phyloP scores from a whole-genome alignment of 2,329 filamentous ascomycete species.

The Drechslerella dactyloides region DNA sequence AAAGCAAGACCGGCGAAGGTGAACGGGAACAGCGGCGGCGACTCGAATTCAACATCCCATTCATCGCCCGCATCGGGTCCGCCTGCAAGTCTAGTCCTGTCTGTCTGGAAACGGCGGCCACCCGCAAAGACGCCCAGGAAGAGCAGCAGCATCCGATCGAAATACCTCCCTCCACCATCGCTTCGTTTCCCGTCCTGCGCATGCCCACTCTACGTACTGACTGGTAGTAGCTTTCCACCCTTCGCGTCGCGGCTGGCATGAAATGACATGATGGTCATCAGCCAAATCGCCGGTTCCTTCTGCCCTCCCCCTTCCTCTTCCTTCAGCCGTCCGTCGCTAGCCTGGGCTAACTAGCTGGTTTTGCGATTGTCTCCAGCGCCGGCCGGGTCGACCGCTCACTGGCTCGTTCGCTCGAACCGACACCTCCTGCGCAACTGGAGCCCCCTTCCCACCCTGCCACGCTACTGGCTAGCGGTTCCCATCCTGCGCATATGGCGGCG shows the following conservation, averaged over 20 bases:
- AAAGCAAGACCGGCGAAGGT: background rate
- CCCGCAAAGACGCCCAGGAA: background rate
- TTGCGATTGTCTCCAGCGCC: no score
- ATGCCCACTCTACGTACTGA: no score
- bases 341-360: no score
- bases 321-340: no score
- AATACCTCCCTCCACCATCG: background rate
- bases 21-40: background rate
- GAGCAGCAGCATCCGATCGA: background rate
- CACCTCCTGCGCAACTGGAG: background rate
- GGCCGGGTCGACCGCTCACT: no score
- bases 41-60: no score
- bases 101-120: slow-evolving; percentile 26
- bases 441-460: background rate
- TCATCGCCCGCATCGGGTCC: slow-evolving; percentile 28
- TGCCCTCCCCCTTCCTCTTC: no score
- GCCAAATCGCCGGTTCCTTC: no score
- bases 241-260: no score
- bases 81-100: slow-evolving; percentile 40
- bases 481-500: background rate
- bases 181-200: background rate
- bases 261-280: no score
- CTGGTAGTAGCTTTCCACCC: no score
- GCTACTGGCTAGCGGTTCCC: slow-evolving; percentile 2
- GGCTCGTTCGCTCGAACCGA: no score